Percentiles rank a stretch among this genome's conserved stretches.
These are phyloP conservation scores for Talaromyces verruculosus DNA, from an alignment of 2,329 filamentous ascomycete species.

Conservation along the genomic window DNA sequence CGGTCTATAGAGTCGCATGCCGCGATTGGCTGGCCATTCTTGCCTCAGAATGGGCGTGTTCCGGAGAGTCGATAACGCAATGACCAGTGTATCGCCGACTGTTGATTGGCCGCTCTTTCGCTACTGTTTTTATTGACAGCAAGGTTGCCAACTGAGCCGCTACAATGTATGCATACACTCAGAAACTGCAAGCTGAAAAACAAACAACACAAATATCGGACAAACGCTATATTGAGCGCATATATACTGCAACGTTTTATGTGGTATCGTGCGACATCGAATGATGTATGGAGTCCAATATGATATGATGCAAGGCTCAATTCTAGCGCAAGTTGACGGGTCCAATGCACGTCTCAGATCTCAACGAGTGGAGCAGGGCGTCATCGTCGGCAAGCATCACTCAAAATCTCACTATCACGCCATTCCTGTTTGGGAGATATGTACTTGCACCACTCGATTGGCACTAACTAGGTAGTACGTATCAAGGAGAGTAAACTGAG, in stretches of 20 bases:
- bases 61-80: constrained; percentile 12
- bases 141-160: not conserved
- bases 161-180: not conserved
- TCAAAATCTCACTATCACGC: not conserved
- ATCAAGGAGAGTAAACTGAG: not conserved
- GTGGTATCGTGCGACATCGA: constrained; percentile 1
- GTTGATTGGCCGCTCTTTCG: not conserved
- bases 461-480: not conserved
- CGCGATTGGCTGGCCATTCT: constrained; percentile 10
- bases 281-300: not conserved
- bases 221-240: not conserved
- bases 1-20: not conserved
- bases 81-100: not conserved
- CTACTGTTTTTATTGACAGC: not conserved
- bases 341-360: constrained; percentile 16
- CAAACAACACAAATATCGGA: not conserved
- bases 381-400: constrained; percentile 8
- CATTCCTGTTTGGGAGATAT: not conserved
- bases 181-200: not conserved
- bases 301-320: constrained; percentile 13
- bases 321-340: constrained; percentile 7
- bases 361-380: constrained; percentile 5
- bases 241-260: not conserved
- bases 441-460: not conserved
- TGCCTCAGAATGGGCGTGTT: constrained; percentile 13